Evolutionary conservation across 2,329 filamentous ascomycete species (phyloP), one percentile per base, ranked within the genome.

Genomic region (Ceratocystis cubensis): DNA sequence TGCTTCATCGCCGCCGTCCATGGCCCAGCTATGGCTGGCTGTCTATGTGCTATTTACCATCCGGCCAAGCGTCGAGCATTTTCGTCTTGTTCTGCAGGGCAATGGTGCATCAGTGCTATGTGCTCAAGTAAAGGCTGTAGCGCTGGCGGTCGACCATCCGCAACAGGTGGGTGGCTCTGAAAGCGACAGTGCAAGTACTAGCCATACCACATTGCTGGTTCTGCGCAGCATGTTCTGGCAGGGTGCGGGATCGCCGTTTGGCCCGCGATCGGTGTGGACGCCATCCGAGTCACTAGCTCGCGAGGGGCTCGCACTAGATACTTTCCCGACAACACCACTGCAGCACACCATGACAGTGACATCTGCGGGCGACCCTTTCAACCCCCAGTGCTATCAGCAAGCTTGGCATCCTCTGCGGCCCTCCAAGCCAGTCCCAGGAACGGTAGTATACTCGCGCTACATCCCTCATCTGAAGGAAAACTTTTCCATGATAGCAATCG

Each of bases 401-500:
- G 79, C 83, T 10, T 85, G 83, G 75, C 88, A 92, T 75, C 88
- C 88, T 2, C 79, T 87, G 6, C 85, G 89, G 7, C 84, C 85
- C 1, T 80, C 84, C 44, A 92, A 93, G 77, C 88, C 89, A 4
- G 76, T 79, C 1, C 86, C 87, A 0, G 87, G 88, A 2, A 82
- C 85, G 1, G 81, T 88, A 68, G 81, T 89, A 70, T 93, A 93
- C 78, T 90, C 87, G 73, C 84, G 89, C 66, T 92, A 86, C 78
- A 86, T 92, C 69, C 88, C 88, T 6, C 85, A 91, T 72, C 78
- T 92, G 50, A 79, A 84, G 69, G 86, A 92, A 78, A 87, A 84
- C 70, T 92, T 92, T 74, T 89, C 86, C 68, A 88, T 92, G 78
- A 79, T 88, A n/a, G 84, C 84, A 10, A 80, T 93, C 1, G 86